Evolutionary conservation across 139 green algal genomes (phyloP).

Genomic region (Coccomyxa sp.): DNA sequence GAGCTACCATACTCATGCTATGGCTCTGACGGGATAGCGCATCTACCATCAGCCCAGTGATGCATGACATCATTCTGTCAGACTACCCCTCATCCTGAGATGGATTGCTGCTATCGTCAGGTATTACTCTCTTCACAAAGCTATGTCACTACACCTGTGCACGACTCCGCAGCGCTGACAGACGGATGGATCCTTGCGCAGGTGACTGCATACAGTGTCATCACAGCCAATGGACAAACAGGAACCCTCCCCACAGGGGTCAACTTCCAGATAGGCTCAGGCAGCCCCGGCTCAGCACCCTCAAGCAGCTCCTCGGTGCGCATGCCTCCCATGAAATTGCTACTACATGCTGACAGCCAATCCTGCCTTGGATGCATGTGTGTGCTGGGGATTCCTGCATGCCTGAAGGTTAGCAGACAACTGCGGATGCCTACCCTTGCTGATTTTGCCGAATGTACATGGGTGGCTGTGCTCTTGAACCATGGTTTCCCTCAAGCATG

Average conservation of each 20-base stretch:
- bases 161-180: too few relatives aligned
- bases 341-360: too few relatives aligned
- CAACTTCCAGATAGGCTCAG: slow-evolving; percentile 27
- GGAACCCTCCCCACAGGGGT: slow-evolving; percentile 25
- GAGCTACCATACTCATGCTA: background rate
- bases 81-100: background rate
- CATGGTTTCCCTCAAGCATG: too few relatives aligned
- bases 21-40: background rate
- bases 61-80: too few relatives aligned
- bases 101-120: background rate
- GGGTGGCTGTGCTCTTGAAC: too few relatives aligned
- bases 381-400: too few relatives aligned
- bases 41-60: background rate
- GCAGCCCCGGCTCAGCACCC: background rate
- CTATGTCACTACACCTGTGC: background rate
- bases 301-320: background rate
- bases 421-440: too few relatives aligned
- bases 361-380: too few relatives aligned
- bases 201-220: slow-evolving; percentile 25
- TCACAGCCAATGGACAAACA: slow-evolving; percentile 29
- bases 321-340: too few relatives aligned
- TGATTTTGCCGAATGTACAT: too few relatives aligned
- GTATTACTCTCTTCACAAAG: background rate
- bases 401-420: too few relatives aligned
- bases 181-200: background rate